Percentiles rank a stretch among this genome's conserved stretches.
Evolutionary conservation across 2,329 filamentous ascomycete genomes (phyloP).

Genomic region (Fusarium equiseti): DNA sequence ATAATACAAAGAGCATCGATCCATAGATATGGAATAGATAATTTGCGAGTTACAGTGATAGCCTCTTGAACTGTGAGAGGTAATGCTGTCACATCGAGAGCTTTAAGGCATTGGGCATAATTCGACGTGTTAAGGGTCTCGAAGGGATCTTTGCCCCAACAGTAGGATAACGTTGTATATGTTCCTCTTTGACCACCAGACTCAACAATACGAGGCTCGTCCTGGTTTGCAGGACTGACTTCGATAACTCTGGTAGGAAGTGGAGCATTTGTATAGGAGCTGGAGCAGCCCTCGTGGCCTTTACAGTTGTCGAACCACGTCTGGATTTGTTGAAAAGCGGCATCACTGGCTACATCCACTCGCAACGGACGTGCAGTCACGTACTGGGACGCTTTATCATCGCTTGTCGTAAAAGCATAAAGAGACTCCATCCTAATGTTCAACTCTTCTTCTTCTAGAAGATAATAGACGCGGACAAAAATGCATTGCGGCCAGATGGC

Average conservation of each 20-base stretch:
- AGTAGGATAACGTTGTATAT: not conserved
- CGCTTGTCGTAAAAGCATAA: not conserved
- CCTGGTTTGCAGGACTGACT: not conserved
- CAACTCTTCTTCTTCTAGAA: fast-evolving
- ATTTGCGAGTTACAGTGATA: not conserved
- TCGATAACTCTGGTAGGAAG: not conserved
- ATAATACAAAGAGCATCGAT: not conserved
- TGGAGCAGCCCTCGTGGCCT: not conserved
- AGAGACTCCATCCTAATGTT: not conserved
- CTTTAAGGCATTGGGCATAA: not conserved
- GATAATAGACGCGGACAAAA: not conserved
- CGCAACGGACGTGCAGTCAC: not conserved
- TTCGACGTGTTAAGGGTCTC: not conserved
- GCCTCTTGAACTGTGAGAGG: not conserved
- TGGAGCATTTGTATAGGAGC: not conserved
- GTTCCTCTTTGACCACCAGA: fast-evolving
- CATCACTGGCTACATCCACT: not conserved
- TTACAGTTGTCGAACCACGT: not conserved
- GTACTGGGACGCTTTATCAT: not conserved
- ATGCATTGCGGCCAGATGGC: not conserved
- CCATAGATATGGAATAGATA: not conserved
- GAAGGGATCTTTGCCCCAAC: not conserved
- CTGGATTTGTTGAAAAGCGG: not conserved
- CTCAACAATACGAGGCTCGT: not conserved
- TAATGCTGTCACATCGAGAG: not conserved